A percentile compares a stretch with the other conserved stretches of the same genome.
phyloP scores from a whole-genome alignment of 345 rosid species.

The Cardamine chenopodiifolia region DNA sequence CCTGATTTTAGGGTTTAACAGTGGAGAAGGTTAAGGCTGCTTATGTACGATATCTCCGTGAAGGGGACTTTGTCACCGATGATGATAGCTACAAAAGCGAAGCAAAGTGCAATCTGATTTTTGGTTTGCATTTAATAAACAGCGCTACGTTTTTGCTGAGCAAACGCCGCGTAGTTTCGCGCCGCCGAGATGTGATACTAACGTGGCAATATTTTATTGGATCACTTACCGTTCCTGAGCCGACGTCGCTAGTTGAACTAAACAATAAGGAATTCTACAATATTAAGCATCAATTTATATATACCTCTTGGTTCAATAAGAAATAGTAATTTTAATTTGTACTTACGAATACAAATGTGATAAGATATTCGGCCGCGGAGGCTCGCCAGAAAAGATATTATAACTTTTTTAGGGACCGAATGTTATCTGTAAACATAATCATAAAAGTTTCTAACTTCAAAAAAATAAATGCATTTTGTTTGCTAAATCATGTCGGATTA shows the following conservation, averaged over 20 bases:
- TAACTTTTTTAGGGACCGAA: too few relatives aligned
- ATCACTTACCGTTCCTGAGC: background rate
- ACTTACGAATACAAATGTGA: too few relatives aligned
- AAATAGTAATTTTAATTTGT: too few relatives aligned
- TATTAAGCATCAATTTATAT: background rate
- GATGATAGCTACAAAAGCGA: slow-evolving; percentile 1
- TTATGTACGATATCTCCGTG: slow-evolving; percentile 32
- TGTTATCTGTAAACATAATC: too few relatives aligned
- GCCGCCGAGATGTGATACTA: slow-evolving; percentile 16
- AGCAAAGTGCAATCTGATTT: slow-evolving; percentile 13
- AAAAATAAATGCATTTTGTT: too few relatives aligned
- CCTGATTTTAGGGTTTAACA: slow-evolving; percentile 14
- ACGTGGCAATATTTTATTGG: slow-evolving; percentile 12
- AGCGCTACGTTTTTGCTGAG: slow-evolving; percentile 37
- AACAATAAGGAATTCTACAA: background rate
- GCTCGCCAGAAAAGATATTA: too few relatives aligned
- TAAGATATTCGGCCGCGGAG: too few relatives aligned
- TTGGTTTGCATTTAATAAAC: slow-evolving; percentile 7
- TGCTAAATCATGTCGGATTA: too few relatives aligned
- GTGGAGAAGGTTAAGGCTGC: slow-evolving; percentile 2
- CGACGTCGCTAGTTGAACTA: background rate
- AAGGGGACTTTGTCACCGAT: slow-evolving; percentile 22
- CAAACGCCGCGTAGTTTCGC: slow-evolving; percentile 45
- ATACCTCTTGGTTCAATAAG: too few relatives aligned
- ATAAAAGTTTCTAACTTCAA: too few relatives aligned